These are phyloP conservation scores for Croton setiger DNA, from an alignment of 441 rosid species.

Conservation along the genomic window DNA sequence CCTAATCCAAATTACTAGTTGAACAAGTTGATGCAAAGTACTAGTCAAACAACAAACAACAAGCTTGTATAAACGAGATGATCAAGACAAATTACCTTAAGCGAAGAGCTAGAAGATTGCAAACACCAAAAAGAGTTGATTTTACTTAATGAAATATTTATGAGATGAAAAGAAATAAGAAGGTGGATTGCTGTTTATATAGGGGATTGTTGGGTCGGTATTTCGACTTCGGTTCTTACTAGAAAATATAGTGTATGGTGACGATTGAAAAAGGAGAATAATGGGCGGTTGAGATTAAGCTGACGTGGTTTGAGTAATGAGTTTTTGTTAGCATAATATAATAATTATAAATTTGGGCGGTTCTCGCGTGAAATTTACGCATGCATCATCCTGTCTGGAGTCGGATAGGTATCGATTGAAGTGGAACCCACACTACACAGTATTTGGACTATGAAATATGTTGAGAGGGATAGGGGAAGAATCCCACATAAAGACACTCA, in stretches of 20 bases:
- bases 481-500: neutral
- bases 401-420: neutral
- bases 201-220: neutral
- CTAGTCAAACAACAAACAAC: no score
- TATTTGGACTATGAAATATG: no score
- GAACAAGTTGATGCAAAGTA: no score
- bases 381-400: neutral
- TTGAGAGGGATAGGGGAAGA: neutral
- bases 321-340: neutral
- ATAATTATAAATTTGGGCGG: neutral
- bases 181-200: neutral
- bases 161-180: neutral
- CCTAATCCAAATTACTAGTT: no score
- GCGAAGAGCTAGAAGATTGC: no score
- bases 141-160: no score
- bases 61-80: no score
- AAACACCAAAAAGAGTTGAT: no score
- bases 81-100: no score
- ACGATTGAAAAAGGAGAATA: neutral
- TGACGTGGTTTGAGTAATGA: neutral
- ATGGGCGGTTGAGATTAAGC: neutral
- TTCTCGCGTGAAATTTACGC: neutral
- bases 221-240: no score
- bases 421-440: neutral
- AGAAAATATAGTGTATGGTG: neutral